Conservation (phyloP, 2,329 filamentous ascomycete species). For the Penicillium oxalicum region DNA sequence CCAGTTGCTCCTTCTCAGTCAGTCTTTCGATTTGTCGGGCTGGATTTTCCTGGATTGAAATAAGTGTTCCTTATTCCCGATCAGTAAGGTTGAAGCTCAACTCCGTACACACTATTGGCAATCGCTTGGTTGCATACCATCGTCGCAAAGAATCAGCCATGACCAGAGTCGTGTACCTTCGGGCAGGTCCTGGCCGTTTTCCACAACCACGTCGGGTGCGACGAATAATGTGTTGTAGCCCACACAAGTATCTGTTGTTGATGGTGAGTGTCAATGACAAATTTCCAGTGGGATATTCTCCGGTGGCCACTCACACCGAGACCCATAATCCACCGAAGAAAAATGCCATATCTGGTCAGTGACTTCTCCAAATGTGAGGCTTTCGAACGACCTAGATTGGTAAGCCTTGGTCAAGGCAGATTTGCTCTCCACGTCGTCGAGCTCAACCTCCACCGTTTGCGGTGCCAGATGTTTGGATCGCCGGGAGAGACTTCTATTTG, state of each 20-base stretch:
- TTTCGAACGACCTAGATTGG: conserved; percentile 23
- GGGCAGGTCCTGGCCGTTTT: conserved; percentile 34
- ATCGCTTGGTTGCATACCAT: conserved; percentile 41
- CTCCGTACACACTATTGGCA: neutral
- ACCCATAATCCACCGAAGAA: conserved; percentile 64
- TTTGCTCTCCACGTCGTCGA: conserved; percentile 30
- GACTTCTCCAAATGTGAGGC: conserved; percentile 52
- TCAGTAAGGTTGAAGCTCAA: conserved; percentile 2
- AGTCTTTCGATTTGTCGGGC: conserved; percentile 41
- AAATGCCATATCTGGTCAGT: conserved; percentile 70
- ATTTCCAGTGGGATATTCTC: too few species aligned
- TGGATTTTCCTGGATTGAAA: conserved; percentile 62
- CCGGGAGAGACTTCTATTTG: conserved; percentile 6
- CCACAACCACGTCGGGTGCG: conserved; percentile 43
- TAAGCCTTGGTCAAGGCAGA: conserved; percentile 19
- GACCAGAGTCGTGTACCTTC: conserved; percentile 58
- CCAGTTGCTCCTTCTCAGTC: conserved; percentile 22
- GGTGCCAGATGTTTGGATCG: conserved; percentile 2
- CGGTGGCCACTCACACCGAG: conserved; percentile 47
- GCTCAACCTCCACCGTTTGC: conserved; percentile 9
- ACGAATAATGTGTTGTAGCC: conserved; percentile 58
- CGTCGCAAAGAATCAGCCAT: conserved; percentile 64
- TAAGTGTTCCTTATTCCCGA: conserved; percentile 52
- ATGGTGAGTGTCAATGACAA: neutral
- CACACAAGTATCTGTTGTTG: conserved; percentile 55